Percentiles rank a stretch among this genome's conserved stretches.
Evolutionary conservation across 2,329 filamentous ascomycete species (phyloP).

Genomic region (Fusarium continuum): DNA sequence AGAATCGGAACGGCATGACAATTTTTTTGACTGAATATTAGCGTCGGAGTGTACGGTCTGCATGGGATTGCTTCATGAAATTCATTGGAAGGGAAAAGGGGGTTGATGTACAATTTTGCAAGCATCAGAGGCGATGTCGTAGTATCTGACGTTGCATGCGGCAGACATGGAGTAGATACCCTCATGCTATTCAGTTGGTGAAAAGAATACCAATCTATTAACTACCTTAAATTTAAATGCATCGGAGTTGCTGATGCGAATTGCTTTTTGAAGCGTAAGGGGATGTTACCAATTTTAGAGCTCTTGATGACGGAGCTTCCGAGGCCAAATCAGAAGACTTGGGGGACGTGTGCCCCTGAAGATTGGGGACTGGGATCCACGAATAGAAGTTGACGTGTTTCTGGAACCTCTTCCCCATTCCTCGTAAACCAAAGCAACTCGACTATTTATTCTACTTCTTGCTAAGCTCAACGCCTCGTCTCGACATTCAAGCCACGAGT

Average conservation of each 20-base stretch:
- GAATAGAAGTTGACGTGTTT: slow-evolving; percentile 23
- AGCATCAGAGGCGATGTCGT: slow-evolving; percentile 14
- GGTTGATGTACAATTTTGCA: slow-evolving; percentile 26
- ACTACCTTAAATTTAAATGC: too few relatives aligned
- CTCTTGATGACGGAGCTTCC: slow-evolving; percentile 34
- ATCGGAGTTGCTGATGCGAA: background rate
- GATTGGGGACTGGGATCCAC: slow-evolving; percentile 24
- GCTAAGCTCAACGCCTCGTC: background rate
- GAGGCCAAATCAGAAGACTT: slow-evolving; percentile 36
- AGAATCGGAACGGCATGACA: slow-evolving; percentile 22
- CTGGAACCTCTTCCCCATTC: slow-evolving; percentile 26
- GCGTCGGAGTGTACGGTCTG: slow-evolving; percentile 40
- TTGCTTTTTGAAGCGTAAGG: slow-evolving; percentile 2
- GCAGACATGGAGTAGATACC: slow-evolving; percentile 31
- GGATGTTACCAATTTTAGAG: slow-evolving; percentile 22
- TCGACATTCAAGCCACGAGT: background rate
- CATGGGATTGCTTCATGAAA: slow-evolving; percentile 37
- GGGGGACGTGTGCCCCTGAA: slow-evolving; percentile 33
- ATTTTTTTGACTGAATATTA: slow-evolving; percentile 42
- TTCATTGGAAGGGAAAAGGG: slow-evolving; percentile 22
- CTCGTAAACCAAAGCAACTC: slow-evolving; percentile 30
- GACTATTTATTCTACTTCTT: background rate
- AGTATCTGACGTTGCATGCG: slow-evolving; percentile 21
- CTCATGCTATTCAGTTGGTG: slow-evolving; percentile 5
- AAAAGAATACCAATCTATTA: slow-evolving; percentile 13